These are phyloP conservation scores for Vitis rupestris DNA, from an alignment of 164 flowering plant genomes.

Conservation along the genomic window DNA sequence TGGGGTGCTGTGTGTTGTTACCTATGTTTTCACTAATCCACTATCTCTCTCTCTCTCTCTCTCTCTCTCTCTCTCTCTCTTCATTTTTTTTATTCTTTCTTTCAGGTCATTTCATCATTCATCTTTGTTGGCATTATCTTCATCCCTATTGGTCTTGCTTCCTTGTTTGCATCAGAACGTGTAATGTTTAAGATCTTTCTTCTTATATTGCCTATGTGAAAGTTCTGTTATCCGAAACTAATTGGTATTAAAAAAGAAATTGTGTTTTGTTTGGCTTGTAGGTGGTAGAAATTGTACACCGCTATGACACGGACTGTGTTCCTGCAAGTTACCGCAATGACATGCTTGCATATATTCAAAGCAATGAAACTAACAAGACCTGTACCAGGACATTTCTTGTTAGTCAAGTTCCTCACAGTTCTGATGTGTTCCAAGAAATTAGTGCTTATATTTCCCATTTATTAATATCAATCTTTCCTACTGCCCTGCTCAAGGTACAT, in stretches of 20 bases:
- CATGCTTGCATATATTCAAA: slow-evolving; percentile 50
- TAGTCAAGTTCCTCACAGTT: slow-evolving; percentile 17
- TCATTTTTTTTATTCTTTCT: background rate
- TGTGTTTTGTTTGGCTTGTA: slow-evolving; percentile 18
- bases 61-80: background rate
- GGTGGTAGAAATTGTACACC: slow-evolving; percentile 85
- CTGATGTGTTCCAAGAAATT: background rate
- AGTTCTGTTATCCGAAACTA: background rate
- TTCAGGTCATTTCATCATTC: slow-evolving; percentile 76
- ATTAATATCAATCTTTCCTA: no score
- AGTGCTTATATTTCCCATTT: background rate
- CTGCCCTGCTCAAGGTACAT: background rate
- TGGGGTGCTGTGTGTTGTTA: background rate
- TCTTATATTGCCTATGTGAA: background rate
- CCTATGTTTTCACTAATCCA: background rate
- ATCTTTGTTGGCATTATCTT: slow-evolving; percentile 58
- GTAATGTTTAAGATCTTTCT: slow-evolving; percentile 30
- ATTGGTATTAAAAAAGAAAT: background rate
- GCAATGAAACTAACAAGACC: slow-evolving; percentile 50
- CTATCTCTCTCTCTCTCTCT: background rate
- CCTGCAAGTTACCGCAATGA: slow-evolving; percentile 30
- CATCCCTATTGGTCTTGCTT: slow-evolving; percentile 84
- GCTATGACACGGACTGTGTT: slow-evolving; percentile 66
- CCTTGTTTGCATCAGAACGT: slow-evolving; percentile 73
- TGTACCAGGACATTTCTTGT: slow-evolving; percentile 56